These are phyloP conservation scores for Phytopythium cucurbitacearum DNA, from an alignment of 352 stramenopile genomes.

Conservation along the genomic window DNA sequence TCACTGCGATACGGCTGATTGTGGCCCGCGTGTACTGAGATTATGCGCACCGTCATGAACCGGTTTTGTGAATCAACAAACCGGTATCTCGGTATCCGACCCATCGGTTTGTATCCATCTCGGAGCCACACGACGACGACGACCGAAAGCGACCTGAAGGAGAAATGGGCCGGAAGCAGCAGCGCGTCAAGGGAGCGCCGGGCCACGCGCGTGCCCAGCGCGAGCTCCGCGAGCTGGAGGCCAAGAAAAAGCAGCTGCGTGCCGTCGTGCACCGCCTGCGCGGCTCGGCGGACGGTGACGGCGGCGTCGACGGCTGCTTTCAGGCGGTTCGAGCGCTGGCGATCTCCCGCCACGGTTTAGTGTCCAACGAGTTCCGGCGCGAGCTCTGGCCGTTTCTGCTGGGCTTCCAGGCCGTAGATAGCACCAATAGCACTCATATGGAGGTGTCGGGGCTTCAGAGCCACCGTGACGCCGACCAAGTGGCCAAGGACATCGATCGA, in stretches of 20 bases:
- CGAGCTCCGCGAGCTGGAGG: constrained; percentile 33
- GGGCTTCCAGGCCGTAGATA: constrained; percentile 6
- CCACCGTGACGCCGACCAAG: constrained; percentile 64
- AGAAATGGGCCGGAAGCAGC: constrained; percentile 7
- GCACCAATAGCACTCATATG: constrained; percentile 8
- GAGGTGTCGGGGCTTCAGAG: not conserved
- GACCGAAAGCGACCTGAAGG: not conserved
- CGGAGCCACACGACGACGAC: not conserved
- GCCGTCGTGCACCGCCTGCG: constrained; percentile 21
- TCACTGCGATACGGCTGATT: no score
- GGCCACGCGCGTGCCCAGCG: constrained; percentile 24
- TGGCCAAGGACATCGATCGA: constrained; percentile 84
- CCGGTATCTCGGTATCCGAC: not conserved
- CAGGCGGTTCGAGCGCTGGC: constrained; percentile 56
- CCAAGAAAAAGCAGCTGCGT: constrained; percentile 60
- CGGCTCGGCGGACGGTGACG: not conserved
- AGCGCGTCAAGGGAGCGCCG: constrained; percentile 26
- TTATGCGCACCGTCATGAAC: not conserved
- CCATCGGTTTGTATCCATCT: not conserved
- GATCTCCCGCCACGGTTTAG: constrained; percentile 44
- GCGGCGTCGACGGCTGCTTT: constrained; percentile 33
- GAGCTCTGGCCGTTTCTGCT: constrained; percentile 66
- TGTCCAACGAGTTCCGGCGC: constrained; percentile 50
- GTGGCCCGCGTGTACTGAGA: not conserved
- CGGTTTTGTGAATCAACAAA: not conserved